Evolutionary conservation across 768 basidiomycete genomes (phyloP), one percentile per base, ranked within the genome.

Genomic region (Collybia nuda): DNA sequence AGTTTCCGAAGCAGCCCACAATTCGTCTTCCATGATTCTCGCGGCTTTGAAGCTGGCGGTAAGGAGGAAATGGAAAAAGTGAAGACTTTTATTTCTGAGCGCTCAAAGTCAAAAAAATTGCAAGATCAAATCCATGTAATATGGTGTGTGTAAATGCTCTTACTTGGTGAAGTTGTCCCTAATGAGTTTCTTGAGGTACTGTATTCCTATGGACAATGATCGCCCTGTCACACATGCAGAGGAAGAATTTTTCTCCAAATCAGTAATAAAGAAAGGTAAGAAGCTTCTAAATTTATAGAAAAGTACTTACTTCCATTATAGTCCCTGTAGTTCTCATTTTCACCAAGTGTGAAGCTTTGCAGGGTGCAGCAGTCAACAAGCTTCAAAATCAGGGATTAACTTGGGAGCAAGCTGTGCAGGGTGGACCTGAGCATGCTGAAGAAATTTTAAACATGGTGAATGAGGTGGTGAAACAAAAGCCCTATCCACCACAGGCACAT

Each of bases 1-100:
- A 50, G 59, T 5, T 74, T 68, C 54, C 40, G 36, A 21, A 69
- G 58, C 55, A 68, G 67, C 24, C 56, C 52, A 5, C 44, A 54
- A 4, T 75, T 72, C 54, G 61, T 74, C 17, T 74, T 75, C 48
- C 74, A 75, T 37, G 73, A 76, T 49, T 76, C 74, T 21, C 50
- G 61, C 38, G 74, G 73, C 4, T 72, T 76, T 44, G 71, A 75
- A 56, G 51, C 68, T 17, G 73, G 73, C 2, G 56, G 53, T 2
- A 55, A 21, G 1, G 50, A 55, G 2, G 67, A 75, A 51, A 47
- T 72, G 4, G 47, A 61, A 1, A 58, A 44, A 6, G 64, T 74
- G 19, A 56, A 53, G 38, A 35, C 46, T 4, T 76, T 76, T 53
- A 63, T 76, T 11, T 18, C 48, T n/a, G 18, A 62, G 21, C 50